These are phyloP conservation scores for Zizania latifolia DNA, from an alignment of 176 grass and related monocot genomes.

Conservation along the genomic window DNA sequence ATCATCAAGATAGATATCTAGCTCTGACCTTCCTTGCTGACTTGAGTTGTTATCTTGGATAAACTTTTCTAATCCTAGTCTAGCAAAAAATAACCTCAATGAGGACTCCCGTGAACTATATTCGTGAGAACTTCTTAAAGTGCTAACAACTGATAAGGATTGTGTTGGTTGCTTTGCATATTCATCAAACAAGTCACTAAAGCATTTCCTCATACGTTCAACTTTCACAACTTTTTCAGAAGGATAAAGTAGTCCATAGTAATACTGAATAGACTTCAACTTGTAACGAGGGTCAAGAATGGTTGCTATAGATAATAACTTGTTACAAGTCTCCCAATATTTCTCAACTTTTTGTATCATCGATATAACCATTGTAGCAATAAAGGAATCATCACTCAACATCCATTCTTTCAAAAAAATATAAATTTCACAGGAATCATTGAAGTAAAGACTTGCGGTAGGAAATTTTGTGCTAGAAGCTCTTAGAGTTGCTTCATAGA, in stretches of 20 bases:
- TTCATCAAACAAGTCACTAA: not conserved
- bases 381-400: not conserved
- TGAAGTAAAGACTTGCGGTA: constrained; percentile 23
- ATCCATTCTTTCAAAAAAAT: constrained; percentile 7
- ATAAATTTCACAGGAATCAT: constrained; percentile 29
- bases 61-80: not conserved
- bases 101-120: not conserved
- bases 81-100: not conserved
- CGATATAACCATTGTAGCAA: constrained; percentile 5
- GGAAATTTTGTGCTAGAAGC: constrained; percentile 3
- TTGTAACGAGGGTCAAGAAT: constrained; percentile 39
- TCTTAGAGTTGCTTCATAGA: constrained; percentile 25
- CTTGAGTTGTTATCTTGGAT: not conserved
- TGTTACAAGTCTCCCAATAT: not conserved
- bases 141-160: not conserved
- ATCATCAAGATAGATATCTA: no score
- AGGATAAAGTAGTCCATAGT: constrained; percentile 17
- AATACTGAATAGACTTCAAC: constrained; percentile 32
- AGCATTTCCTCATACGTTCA: not conserved
- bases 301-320: constrained; percentile 16
- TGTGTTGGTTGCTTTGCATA: not conserved
- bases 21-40: no score
- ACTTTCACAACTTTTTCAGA: not conserved
- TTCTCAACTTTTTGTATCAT: constrained; percentile 44
- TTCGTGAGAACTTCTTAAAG: not conserved